A percentile compares a stretch with the other conserved stretches of the same genome.
phyloP scores from a whole-genome alignment of 1,284 basidiomycete species.

The Austroboletus niveus region DNA sequence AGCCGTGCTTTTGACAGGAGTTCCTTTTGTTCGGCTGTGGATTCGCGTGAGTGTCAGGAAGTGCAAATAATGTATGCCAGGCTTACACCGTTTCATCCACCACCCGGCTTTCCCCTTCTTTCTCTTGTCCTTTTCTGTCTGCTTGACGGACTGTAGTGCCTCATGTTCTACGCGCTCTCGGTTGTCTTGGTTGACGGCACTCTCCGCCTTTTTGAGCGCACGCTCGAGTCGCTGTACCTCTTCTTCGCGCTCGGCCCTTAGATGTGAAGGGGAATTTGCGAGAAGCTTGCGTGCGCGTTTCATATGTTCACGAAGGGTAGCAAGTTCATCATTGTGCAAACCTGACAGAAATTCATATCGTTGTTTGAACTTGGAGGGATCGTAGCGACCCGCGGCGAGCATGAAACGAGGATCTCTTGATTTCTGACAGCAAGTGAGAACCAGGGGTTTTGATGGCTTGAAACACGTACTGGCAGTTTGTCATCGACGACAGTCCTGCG shows the following conservation, averaged over 20 bases:
- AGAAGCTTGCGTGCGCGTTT: slow-evolving; percentile 71
- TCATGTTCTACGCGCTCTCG: slow-evolving; percentile 69
- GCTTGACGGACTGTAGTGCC: slow-evolving; percentile 57
- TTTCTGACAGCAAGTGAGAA: slow-evolving; percentile 44
- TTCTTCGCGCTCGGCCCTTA: slow-evolving; percentile 61
- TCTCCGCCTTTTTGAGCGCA: slow-evolving; percentile 77
- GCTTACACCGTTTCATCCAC: slow-evolving; percentile 84
- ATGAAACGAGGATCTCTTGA: slow-evolving; percentile 90
- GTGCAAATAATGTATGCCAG: neutral
- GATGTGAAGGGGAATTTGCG: slow-evolving; percentile 58
- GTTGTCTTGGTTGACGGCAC: slow-evolving; percentile 72
- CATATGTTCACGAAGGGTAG: slow-evolving; percentile 63
- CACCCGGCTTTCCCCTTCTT: slow-evolving; percentile 79
- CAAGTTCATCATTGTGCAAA: slow-evolving; percentile 67
- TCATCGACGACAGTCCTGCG: slow-evolving; percentile 75
- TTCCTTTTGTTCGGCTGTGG: slow-evolving; percentile 73
- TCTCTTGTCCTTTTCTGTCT: slow-evolving; percentile 73
- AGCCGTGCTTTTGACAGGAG: slow-evolving; percentile 73
- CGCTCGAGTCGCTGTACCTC: slow-evolving; percentile 78
- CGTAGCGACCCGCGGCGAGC: slow-evolving; percentile 70
- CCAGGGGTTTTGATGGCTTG: neutral
- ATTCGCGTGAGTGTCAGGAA: slow-evolving; percentile 3
- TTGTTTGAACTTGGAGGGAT: slow-evolving; percentile 64
- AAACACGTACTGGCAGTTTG: slow-evolving; percentile 55
- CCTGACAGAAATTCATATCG: slow-evolving; percentile 81